Evolutionary conservation across 768 basidiomycete species (phyloP).

Genomic region (Mycena haematopus): DNA sequence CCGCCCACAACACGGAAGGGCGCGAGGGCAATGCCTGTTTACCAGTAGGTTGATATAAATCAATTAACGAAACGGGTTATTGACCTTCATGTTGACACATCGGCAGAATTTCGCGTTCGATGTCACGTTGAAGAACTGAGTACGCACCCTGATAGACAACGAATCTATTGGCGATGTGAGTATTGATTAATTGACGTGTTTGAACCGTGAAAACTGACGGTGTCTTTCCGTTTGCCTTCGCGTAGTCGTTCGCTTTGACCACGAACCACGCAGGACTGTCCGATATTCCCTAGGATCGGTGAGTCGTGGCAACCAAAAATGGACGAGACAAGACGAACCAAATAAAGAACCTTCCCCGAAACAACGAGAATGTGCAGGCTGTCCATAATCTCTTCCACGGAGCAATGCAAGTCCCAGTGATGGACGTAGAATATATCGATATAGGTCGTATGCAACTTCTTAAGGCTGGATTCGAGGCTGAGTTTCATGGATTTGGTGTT

Average conservation of each 20-base stretch:
- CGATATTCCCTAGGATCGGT: conserved; percentile 33
- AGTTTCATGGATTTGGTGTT: conserved; percentile 50
- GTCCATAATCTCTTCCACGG: conserved; percentile 53
- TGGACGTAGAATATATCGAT: conserved; percentile 64
- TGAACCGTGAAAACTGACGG: conserved; percentile 27
- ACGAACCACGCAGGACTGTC: conserved; percentile 49
- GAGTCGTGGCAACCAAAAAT: neutral
- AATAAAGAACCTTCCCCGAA: conserved; percentile 50
- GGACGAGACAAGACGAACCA: conserved; percentile 19
- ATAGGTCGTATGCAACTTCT: conserved; percentile 61
- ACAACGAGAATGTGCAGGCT: conserved; percentile 47
- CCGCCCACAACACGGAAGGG: conserved; percentile 42
- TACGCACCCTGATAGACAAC: conserved; percentile 50
- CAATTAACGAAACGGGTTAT: too few relatives aligned
- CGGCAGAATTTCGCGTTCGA: conserved; percentile 54
- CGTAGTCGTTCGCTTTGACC: conserved; percentile 48
- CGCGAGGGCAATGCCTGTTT: conserved; percentile 41
- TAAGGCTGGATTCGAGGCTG: conserved; percentile 36
- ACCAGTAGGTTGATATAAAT: neutral
- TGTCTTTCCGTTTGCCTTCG: conserved; percentile 44
- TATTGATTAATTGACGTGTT: neutral
- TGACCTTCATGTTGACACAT: conserved; percentile 32
- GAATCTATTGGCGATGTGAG: conserved; percentile 34
- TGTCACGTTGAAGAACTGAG: conserved; percentile 42
- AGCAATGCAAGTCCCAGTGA: conserved; percentile 54